Evolutionary conservation across 805 yeast species (phyloP), one percentile per base, ranked within the genome.

Genomic region (Wickerhamiella vanderwaltii): DNA sequence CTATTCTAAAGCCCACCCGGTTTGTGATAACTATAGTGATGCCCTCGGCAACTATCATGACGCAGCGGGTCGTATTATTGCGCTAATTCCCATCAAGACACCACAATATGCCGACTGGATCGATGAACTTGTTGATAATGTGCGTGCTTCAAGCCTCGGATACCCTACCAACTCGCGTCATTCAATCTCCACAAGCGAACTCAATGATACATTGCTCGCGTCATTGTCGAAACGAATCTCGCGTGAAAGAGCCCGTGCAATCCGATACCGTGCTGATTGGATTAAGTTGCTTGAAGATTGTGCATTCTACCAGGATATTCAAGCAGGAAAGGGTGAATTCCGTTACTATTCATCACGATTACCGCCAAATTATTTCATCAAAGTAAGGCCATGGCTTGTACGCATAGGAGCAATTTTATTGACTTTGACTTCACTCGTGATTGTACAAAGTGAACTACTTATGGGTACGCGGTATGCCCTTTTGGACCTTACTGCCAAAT

Each of bases 361-460:
- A 47, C 67, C 64, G 32, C 74, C 58, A 46, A 47, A 58, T 30
- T 60, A 63, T 39, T 63, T 68, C 47, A 61, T 68, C 43, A 64
- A 61, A 35, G 35, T 72, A 7, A 54, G 64, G 6, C 86, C 87
- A 0, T 35, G 58, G 5, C 30, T 64, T 1, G 67, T 69, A 33
- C 61, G 73, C n/a, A 16, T 67, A 0, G 46, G 62, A 15, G 68
- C 83, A 0, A 42, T 69, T 0, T 11, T 66, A 0, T 52, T 78
- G 15, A 65, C 64, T 9, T 31, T 53, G 0, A 51, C 72, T 5
- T 72, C 87, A 0, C 56, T 74, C 5, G 53, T 74, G 2, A 62
- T 84, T 3, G 66, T 79, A n/a, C 76, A 80, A 61, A 77, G 87
- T 15, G 94, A 84, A 54, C 61, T 79, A 26, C 67, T 79, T 42